A percentile compares a stretch with the other conserved stretches of the same genome.
Conservation (phyloP, 495 filamentous ascomycete species). For the Cryomyces antarcticus region DNA sequence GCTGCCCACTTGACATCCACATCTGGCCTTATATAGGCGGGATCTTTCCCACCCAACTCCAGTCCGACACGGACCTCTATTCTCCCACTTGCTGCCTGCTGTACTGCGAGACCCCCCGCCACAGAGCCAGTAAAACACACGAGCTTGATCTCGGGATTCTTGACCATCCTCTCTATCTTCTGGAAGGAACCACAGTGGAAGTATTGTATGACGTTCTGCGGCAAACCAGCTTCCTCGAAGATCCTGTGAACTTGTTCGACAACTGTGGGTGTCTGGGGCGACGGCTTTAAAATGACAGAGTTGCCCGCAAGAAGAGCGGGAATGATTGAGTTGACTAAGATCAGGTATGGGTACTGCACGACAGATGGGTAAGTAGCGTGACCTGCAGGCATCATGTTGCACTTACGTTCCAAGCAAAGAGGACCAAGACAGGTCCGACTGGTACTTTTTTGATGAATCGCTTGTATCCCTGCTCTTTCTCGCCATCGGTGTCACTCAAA, state of each 20-base stretch:
- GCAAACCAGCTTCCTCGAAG: constrained; percentile 60
- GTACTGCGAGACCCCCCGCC: constrained; percentile 65
- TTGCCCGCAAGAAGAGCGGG: constrained; percentile 77
- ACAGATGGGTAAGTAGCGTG: background rate
- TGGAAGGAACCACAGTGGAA: constrained; percentile 64
- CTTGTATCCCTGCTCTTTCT: constrained; percentile 69
- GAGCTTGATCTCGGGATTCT: constrained; percentile 49
- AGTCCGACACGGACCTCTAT: constrained; percentile 59
- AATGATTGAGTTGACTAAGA: constrained; percentile 74
- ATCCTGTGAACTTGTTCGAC: constrained; percentile 60
- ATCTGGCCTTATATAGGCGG: constrained; percentile 70
- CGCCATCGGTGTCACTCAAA: constrained; percentile 54
- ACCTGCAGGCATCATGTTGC: background rate
- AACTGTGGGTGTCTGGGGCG: constrained; percentile 80
- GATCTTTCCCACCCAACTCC: constrained; percentile 85
- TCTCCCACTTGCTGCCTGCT: constrained; percentile 58
- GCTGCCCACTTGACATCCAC: constrained; percentile 80
- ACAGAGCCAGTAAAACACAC: constrained; percentile 93
- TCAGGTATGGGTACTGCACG: constrained; percentile 71
- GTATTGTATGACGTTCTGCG: constrained; percentile 63
- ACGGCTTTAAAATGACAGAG: constrained; percentile 78
- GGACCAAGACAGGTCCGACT: constrained; percentile 61
- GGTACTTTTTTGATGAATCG: constrained; percentile 73
- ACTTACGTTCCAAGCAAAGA: constrained; percentile 91
- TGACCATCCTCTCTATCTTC: constrained; percentile 49